Conservation (phyloP, 768 basidiomycete species). For the Hydnomerulius pinastri region DNA sequence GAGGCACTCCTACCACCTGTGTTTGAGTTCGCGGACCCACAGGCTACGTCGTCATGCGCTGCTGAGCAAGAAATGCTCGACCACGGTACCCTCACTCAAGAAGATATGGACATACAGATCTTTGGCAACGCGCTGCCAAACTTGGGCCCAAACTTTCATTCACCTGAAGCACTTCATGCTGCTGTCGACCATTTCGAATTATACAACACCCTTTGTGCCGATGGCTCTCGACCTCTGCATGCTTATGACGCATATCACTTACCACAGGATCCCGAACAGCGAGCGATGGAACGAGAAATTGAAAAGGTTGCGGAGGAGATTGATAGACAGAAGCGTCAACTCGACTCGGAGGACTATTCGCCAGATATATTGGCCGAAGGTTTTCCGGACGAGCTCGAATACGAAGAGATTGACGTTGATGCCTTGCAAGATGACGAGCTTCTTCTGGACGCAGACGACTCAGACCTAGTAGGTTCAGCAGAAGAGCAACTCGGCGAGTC, state of each 20-base stretch:
- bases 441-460: too few species aligned
- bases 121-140: not conserved
- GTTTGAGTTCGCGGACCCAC: not conserved
- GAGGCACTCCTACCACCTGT: not conserved
- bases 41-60: not conserved
- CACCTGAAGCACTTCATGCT: not conserved
- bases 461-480: too few species aligned
- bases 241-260: not conserved
- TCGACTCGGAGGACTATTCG: not conserved
- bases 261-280: constrained; percentile 1
- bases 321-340: not conserved
- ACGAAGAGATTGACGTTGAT: not conserved
- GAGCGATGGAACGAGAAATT: not conserved
- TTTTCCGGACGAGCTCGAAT: too few species aligned
- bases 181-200: not conserved
- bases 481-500: not conserved
- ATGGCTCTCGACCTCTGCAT: not conserved
- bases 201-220: not conserved
- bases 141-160: constrained; percentile 3
- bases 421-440: not conserved
- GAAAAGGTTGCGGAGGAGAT: not conserved
- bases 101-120: constrained; percentile 2
- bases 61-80: constrained; percentile 3
- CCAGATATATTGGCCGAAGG: not conserved
- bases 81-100: not conserved